A percentile compares a stretch with the other conserved stretches of the same genome.
These are phyloP conservation scores for Pelomyxa schiedti DNA, from an alignment of 78 protist species.

Conservation along the genomic window DNA sequence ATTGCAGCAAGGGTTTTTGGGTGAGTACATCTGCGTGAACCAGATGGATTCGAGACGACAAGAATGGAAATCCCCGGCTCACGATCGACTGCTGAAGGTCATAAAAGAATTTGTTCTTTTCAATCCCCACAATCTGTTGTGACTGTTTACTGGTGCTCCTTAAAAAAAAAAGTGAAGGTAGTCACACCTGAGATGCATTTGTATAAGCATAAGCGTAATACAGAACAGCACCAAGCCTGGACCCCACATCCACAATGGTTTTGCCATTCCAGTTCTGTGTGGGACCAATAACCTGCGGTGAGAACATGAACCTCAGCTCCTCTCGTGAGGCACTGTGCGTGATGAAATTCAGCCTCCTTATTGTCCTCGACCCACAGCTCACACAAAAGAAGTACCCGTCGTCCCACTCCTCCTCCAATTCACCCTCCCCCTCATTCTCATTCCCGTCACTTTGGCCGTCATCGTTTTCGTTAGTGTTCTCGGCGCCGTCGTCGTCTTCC, in stretches of 20 bases:
- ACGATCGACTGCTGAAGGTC: neutral
- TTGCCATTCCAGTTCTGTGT: neutral
- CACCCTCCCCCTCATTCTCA: too few species aligned
- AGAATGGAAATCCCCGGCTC: neutral
- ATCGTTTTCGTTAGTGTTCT: too few species aligned
- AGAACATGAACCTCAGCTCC: neutral
- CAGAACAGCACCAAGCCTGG: conserved; percentile 1
- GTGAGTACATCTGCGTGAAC: neutral
- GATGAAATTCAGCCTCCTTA: neutral
- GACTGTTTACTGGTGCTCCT: too few species aligned
- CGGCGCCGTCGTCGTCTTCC: too few species aligned
- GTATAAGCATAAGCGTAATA: neutral
- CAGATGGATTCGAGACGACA: neutral
- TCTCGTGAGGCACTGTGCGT: neutral
- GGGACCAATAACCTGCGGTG: neutral
- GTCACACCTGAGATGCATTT: neutral
- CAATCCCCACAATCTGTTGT: neutral
- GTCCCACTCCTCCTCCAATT: too few species aligned
- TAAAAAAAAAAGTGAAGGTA: too few species aligned
- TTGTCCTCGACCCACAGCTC: too few species aligned
- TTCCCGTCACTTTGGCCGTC: too few species aligned
- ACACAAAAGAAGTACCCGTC: too few species aligned
- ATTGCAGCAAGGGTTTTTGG: neutral
- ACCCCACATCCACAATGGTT: neutral
- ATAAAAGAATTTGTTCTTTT: neutral